Evolutionary conservation across 1,139 yeast genomes (phyloP), one percentile per base, ranked within the genome.

Genomic region (Candida freyschussii): DNA sequence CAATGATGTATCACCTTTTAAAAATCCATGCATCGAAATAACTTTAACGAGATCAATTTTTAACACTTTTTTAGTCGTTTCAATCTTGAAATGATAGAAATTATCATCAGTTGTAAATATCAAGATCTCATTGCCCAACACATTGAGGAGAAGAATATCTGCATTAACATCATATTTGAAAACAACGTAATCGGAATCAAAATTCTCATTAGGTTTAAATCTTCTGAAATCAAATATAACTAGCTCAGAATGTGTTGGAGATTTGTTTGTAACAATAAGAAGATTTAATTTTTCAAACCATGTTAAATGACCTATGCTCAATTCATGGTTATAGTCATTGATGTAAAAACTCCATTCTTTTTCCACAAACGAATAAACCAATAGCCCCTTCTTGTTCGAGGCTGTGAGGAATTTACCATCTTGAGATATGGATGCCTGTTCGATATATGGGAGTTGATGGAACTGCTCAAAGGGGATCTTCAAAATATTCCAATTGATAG

Each of bases 391-490:
- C 13, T 48, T 45, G 5, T 66, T 67, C 10, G 62, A 53, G 8
- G 63, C 27, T 21, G 67, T 64, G 5, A 63, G 41, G 28, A 41
- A 47, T 24, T 52, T 48, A 2, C 65, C 67, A 45, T 61, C 62
- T 29, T 53, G 56, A 24, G 63, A 59, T 4, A 56, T 50, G 0
- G 60, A 47, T 9, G 55, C 46, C 21, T 55, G 45, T 9, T 47
- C 33, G 4, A 63, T 56, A 11, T 30, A 24, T 6, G 43, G 41
- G 1, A 46, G 17, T 18, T 44, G 51, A 21, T 44, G 40, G 13
- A 34, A 37, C 5, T 46, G 42, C 9, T 45, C 50, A 30, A 28
- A 44, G 20, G 52, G 52, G 2, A 49, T 33, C 22, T 41, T 43
- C 7, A 47, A 13, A 7, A 33, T 34, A 20, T 43, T 39, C 52